Conservation (phyloP, 225 moss, liverwort and hornwort species). For the Pseudisothecium myosuroides region DNA sequence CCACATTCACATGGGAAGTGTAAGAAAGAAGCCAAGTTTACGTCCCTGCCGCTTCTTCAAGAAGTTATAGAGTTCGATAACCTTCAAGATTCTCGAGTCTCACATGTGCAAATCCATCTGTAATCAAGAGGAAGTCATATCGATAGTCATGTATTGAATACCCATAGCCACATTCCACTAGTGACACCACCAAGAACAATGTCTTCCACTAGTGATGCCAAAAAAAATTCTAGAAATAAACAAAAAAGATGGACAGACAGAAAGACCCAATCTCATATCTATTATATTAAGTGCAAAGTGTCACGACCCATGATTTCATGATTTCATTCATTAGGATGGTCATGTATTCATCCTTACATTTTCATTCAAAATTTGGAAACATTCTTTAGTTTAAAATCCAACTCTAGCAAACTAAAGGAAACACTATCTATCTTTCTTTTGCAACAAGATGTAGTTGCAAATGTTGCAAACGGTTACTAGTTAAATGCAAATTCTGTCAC, state of each 20-base stretch:
- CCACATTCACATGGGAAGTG: no score
- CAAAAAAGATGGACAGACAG: not conserved
- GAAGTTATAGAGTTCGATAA: constrained; percentile 28
- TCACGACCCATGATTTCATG: not conserved
- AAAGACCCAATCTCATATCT: not conserved
- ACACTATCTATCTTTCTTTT: no score
- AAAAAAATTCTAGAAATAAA: not conserved
- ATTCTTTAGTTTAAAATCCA: not conserved
- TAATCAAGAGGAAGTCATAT: constrained; percentile 49
- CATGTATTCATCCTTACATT: not conserved
- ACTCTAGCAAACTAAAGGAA: not conserved
- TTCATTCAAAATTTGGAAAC: not conserved
- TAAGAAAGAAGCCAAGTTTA: not conserved
- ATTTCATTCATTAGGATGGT: not conserved
- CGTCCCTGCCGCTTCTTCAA: not conserved
- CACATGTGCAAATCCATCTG: constrained; percentile 3
- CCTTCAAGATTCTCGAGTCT: constrained; percentile 29
- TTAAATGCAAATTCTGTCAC: not conserved
- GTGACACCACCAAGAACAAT: not conserved
- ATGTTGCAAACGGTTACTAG: not conserved
- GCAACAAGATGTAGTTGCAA: not conserved
- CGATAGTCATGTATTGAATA: not conserved
- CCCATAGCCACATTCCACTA: not conserved
- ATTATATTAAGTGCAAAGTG: not conserved
- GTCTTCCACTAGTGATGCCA: not conserved